A percentile compares a stretch with the other conserved stretches of the same genome.
These are phyloP conservation scores for Acacia melanoxylon DNA, from an alignment of 306 rosid genomes.

Conservation along the genomic window DNA sequence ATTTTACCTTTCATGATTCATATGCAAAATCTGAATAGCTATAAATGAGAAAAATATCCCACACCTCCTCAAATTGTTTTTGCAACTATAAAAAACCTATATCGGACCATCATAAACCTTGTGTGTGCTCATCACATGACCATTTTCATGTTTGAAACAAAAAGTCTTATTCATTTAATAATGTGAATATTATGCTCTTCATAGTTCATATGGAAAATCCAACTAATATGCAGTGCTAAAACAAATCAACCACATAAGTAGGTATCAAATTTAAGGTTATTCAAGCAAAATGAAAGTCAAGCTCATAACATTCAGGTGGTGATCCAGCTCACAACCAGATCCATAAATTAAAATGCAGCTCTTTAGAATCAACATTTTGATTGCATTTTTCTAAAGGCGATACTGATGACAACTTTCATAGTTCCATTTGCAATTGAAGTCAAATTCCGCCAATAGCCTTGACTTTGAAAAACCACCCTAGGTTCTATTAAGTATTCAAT, in stretches of 20 bases:
- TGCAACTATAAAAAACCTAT: background rate
- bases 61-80: background rate
- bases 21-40: background rate
- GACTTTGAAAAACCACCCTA: background rate
- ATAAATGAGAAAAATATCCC: slow-evolving; percentile 1
- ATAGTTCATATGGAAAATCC: background rate
- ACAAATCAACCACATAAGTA: slow-evolving; percentile 6
- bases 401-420: slow-evolving; percentile 5
- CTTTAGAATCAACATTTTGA: background rate
- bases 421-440: slow-evolving; percentile 23
- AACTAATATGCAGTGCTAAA: background rate
- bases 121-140: background rate
- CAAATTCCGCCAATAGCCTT: background rate
- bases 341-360: background rate
- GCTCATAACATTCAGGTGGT: background rate
- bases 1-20: slow-evolving; percentile 12
- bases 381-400: background rate
- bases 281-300: background rate
- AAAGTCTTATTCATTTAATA: background rate
- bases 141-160: slow-evolving; percentile 12
- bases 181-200: slow-evolving; percentile 7
- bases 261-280: background rate
- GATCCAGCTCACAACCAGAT: background rate
- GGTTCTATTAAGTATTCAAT: slow-evolving; percentile 20
- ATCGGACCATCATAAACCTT: background rate